phyloP scores from a whole-genome alignment of 805 yeast species.

The Allodekkera sacchari region DNA sequence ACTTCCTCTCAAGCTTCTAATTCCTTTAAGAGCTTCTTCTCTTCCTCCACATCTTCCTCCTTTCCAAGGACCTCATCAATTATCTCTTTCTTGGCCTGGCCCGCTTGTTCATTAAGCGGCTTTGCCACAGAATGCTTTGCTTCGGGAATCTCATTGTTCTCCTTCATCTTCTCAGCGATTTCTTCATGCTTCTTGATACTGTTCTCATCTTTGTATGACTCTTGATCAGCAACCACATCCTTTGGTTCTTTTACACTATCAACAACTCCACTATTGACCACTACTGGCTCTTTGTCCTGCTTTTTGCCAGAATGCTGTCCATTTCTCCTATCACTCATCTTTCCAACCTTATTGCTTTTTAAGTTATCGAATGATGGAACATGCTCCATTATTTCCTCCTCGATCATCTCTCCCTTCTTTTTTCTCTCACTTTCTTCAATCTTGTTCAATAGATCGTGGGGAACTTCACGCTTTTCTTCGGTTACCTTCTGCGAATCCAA shows the following conservation, averaged over 20 bases:
- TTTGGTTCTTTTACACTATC: slow-evolving; percentile 1
- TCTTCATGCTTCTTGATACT: slow-evolving; percentile 10
- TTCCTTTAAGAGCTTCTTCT: too few species aligned
- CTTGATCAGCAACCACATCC: slow-evolving; percentile 3
- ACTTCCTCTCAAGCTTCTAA: too few species aligned
- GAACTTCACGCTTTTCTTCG: background rate
- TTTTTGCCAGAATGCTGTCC: background rate
- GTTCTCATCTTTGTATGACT: slow-evolving; percentile 3
- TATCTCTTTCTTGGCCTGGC: slow-evolving; percentile 10
- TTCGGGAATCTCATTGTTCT: slow-evolving; percentile 15
- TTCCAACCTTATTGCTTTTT: background rate
- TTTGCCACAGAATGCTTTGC: slow-evolving; percentile 20
- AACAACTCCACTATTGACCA: background rate
- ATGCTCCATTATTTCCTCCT: background rate
- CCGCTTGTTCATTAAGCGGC: slow-evolving; percentile 20
- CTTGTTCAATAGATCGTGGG: background rate
- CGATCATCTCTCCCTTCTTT: background rate
- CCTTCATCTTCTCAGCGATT: slow-evolving; percentile 18
- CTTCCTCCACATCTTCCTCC: slow-evolving; percentile 2
- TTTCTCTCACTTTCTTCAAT: background rate
- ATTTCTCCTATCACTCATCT: background rate
- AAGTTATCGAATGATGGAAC: background rate
- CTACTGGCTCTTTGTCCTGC: background rate
- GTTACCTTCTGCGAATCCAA: slow-evolving; percentile 1
- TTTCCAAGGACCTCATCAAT: slow-evolving; percentile 2